These are phyloP conservation scores for Fagopyrum tataricum DNA, from an alignment of 148 eudicot species.

Conservation along the genomic window DNA sequence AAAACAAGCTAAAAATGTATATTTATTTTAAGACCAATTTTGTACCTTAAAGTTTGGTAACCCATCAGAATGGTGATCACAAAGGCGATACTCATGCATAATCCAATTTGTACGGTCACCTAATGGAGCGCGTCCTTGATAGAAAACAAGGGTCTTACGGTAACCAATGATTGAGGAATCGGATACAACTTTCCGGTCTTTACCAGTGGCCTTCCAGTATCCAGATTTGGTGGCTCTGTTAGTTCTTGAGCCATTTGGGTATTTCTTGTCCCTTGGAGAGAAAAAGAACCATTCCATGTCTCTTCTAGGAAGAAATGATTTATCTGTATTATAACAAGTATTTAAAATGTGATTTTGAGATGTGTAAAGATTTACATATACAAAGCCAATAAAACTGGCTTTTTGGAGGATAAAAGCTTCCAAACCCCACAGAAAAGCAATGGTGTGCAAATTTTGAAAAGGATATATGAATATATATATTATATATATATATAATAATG, in stretches of 20 bases:
- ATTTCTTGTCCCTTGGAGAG: slow-evolving; percentile 73
- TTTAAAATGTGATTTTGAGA: slow-evolving; percentile 11
- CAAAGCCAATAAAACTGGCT: slow-evolving; percentile 11
- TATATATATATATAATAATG: background rate
- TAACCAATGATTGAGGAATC: slow-evolving; percentile 49
- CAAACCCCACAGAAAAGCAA: background rate
- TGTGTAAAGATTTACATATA: background rate
- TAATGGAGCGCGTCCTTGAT: slow-evolving; percentile 81
- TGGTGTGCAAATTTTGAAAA: background rate
- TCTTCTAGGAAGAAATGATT: slow-evolving; percentile 76
- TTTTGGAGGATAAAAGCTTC: slow-evolving; percentile 9
- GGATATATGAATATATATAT: background rate
- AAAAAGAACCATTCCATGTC: slow-evolving; percentile 96
- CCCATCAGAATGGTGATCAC: slow-evolving; percentile 46
- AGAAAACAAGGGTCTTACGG: slow-evolving; percentile 83
- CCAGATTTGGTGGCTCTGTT: slow-evolving; percentile 87
- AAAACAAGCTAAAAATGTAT: background rate
- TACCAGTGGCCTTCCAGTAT: slow-evolving; percentile 95
- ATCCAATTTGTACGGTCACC: slow-evolving; percentile 86
- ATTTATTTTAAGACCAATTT: background rate
- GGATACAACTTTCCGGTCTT: slow-evolving; percentile 70
- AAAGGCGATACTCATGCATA: slow-evolving; percentile 87
- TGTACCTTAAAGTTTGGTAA: slow-evolving; percentile 50
- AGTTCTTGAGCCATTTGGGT: slow-evolving; percentile 81
- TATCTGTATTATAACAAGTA: slow-evolving; percentile 36